phyloP scores from a whole-genome alignment of 371 early-diverging fungal genomes.

The Syncephalastrum sp. region DNA sequence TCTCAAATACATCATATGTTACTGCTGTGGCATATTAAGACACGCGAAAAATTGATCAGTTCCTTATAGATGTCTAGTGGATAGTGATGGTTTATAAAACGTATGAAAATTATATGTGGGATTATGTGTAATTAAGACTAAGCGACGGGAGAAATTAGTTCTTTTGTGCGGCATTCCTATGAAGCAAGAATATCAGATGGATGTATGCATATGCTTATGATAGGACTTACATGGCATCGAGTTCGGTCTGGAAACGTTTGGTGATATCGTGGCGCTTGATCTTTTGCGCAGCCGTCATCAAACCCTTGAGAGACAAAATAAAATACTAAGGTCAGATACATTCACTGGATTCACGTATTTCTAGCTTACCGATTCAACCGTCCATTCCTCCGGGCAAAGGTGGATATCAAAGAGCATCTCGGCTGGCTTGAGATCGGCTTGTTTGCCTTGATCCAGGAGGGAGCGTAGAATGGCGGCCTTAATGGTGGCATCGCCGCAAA shows the following conservation, averaged over 20 bases:
- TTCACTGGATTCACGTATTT: not conserved
- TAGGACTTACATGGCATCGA: slow-evolving; percentile 54
- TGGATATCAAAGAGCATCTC: slow-evolving; percentile 66
- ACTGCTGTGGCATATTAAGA: no score
- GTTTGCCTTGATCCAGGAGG: slow-evolving; percentile 43
- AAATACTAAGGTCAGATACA: no score
- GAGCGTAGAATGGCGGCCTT: slow-evolving; percentile 33
- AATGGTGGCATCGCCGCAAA: slow-evolving; percentile 21
- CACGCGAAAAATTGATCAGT: no score
- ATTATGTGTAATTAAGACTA: not conserved
- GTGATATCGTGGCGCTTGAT: slow-evolving; percentile 78
- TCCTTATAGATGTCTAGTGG: no score
- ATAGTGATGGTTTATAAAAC: not conserved
- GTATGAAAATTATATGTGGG: not conserved
- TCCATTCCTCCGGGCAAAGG: slow-evolving; percentile 26
- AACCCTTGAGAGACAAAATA: slow-evolving; percentile 14
- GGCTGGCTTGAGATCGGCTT: slow-evolving; percentile 61
- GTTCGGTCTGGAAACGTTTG: slow-evolving; percentile 49
- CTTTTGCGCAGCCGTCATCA: slow-evolving; percentile 88
- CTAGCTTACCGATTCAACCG: slow-evolving; percentile 17
- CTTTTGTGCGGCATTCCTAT: slow-evolving; percentile 7
- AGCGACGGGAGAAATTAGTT: not conserved
- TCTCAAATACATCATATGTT: no score
- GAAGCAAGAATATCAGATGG: not conserved
- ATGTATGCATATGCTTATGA: not conserved